Base-by-base conservation (phyloP, 257 asterid genomes). In the Gentiana dahurica region DNA sequence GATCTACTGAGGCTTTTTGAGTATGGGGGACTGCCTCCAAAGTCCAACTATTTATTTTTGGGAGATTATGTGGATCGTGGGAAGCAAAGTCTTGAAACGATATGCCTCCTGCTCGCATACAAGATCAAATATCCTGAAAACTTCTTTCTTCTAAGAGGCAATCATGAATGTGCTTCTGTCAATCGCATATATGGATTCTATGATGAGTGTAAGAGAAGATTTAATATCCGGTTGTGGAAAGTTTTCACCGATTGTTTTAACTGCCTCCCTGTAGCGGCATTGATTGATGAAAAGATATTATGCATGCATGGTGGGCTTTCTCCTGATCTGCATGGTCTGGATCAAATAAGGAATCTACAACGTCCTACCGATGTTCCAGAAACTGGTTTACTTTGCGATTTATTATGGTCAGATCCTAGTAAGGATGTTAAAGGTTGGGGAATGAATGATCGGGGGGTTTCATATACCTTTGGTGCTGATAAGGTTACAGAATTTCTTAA, bases 241-340 rank as follows among this genome's bases (percentile, higher is more conserved):
- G 71, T 80, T 32, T 85, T 85, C 81, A 79, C 91, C 2, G 90
- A 81, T 41, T 79, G 88, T 62, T 85, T 85, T 59, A 85, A 85
- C 72, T 85, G 91, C 73, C 67, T 85, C 60, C 95, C 92, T 4
- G 87, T 82, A 50, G 92, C 89, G 3, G 92, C 95, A 52, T 73
- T 86, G 62, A 67, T 82, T 32, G 95, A 82, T 53, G 89, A 82
- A 47, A 86, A 86, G 78, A 86, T 86, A 63, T 55, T 86, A 59
- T 86, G 95, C 69, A 82, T 86, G 95, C 95, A 82, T 41, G 95
- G 95, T 11, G 95, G 95, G 10, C 95, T 85, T 61, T 85, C 95
- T 36, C 92, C 92, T 1, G 85, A 80, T 34, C 72, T 85, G 41
- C 73, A 73, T 58, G 65, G 77, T 75, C 61, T 86, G 63, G 78